A percentile compares a stretch with the other conserved stretches of the same genome.
These are phyloP conservation scores for Fusarium nodosum DNA, from an alignment of 2,329 filamentous ascomycete species.

Conservation along the genomic window DNA sequence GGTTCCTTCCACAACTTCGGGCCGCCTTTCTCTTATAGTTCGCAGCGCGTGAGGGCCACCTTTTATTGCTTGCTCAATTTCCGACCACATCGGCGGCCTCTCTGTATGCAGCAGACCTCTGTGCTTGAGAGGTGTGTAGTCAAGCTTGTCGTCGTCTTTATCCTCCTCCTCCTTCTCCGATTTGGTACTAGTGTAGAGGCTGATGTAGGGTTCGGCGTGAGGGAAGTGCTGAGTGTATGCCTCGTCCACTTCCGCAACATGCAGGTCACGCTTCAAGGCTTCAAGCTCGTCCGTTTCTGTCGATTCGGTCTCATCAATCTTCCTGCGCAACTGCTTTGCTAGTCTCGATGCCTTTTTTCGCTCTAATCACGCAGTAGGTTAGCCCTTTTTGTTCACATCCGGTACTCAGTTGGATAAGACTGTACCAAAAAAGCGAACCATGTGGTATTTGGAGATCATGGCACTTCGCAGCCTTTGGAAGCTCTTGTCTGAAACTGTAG, in stretches of 20 bases:
- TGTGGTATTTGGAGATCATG: conserved; percentile 85
- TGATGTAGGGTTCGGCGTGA: conserved; percentile 77
- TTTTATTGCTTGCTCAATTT: conserved; percentile 74
- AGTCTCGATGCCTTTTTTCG: conserved; percentile 78
- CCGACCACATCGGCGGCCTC: conserved; percentile 74
- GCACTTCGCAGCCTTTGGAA: conserved; percentile 72
- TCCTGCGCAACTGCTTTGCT: conserved; percentile 73
- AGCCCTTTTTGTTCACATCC: conserved; percentile 5
- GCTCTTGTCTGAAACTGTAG: conserved; percentile 71
- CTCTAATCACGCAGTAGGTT: conserved; percentile 62
- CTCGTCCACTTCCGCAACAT: conserved; percentile 78
- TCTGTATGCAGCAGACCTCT: conserved; percentile 61
- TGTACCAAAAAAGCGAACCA: conserved; percentile 86
- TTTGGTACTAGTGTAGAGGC: conserved; percentile 64
- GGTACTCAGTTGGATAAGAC: neutral
- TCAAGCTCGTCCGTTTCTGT: conserved; percentile 67
- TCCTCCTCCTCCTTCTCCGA: conserved; percentile 56
- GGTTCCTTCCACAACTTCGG: conserved; percentile 28
- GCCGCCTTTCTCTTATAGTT: conserved; percentile 67
- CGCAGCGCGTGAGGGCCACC: conserved; percentile 67
- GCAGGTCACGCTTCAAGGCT: conserved; percentile 69
- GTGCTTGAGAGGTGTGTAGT: conserved; percentile 55
- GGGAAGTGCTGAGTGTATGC: conserved; percentile 82
- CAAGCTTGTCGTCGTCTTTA: conserved; percentile 46
- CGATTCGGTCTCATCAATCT: conserved; percentile 65